These are phyloP conservation scores for Gamsiella multidivaricata DNA, from an alignment of 192 early-diverging fungal genomes.

Conservation along the genomic window DNA sequence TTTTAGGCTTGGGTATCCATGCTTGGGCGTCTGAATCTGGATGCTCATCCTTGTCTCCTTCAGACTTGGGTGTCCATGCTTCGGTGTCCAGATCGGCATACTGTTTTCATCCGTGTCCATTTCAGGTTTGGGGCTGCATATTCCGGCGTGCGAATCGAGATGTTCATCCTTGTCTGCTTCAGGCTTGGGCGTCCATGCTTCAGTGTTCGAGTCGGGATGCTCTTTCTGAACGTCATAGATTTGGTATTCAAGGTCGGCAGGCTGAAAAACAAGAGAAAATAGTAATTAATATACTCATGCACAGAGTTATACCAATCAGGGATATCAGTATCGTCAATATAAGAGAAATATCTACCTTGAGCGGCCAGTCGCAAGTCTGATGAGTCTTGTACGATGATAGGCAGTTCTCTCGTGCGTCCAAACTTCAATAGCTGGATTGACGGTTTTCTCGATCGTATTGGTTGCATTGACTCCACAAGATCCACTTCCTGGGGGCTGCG, in stretches of 20 bases:
- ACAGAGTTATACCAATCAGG: too few relatives aligned
- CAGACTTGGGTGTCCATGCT: background rate
- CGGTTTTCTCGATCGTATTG: background rate
- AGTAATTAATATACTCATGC: too few relatives aligned
- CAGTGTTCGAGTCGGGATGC: too few relatives aligned
- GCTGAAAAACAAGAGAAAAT: too few relatives aligned
- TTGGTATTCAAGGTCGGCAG: too few relatives aligned
- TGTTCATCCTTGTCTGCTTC: background rate
- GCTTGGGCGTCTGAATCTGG: background rate
- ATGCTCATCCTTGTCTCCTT: background rate
- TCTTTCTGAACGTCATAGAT: too few relatives aligned
- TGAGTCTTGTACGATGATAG: background rate
- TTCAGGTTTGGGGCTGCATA: background rate
- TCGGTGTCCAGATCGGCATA: background rate
- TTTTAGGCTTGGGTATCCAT: background rate
- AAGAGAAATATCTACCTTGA: background rate
- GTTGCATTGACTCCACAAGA: conserved; percentile 13
- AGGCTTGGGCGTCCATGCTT: too few relatives aligned
- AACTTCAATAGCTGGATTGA: background rate
- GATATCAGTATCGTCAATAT: background rate
- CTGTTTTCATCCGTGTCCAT: background rate
- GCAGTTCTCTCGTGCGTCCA: conserved; percentile 8
- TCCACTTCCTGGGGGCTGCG: conserved; percentile 1
- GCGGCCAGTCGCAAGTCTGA: background rate
- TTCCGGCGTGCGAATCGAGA: background rate